Base-by-base conservation (phyloP, 2,329 filamentous ascomycete species). In the Aspergillus vadensis region DNA sequence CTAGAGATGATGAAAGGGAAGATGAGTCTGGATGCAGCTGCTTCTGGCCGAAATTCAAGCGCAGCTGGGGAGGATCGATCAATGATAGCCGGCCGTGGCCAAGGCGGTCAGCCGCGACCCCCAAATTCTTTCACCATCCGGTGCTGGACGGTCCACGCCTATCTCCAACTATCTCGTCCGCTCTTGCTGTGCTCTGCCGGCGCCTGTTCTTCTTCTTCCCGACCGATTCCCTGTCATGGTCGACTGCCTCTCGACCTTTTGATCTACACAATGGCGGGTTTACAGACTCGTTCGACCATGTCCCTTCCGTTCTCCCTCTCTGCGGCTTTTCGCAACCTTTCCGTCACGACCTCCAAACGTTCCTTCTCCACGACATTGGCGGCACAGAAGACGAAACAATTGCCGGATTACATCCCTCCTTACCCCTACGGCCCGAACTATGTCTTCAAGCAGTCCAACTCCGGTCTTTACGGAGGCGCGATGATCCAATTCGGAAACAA, bases 401-500 rank as follows among this genome's bases (percentile, higher is more conserved):
- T 79, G 52, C 75, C 77, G 32, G 70, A 71, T 9, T 66, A 72
- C 39, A 76, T 80, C 61, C 80, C 80, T 48, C 72, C 78, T 38
- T 82, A 82, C 61, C 80, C 80, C 10, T 80, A 80, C 65, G 77
- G 77, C 50, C 75, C 77, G 17, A 76, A 76, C 54, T 71, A 72
- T 49, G 68, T 71, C 62, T 82, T 75, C 69, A 80, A 79, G 61
- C 79, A 81, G 70, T 75, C 79, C 17, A 77, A 82, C 64, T 73
- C 72, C 23, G 81, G 81, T 67, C 76, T 83, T 25, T 83, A 82
- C 63, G 80, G 79, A 27, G 79, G 78, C 36, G 64, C 74, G 19
- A 76, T 70, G 41, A 77, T 82, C 62, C 78, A 77, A 62, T 81
- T 79, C 66, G 81, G 80, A 59, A 81, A 82, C 75, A 81, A 81